Conservation (phyloP, 2,329 filamentous ascomycete genomes). For the Falciphora oryzae region DNA sequence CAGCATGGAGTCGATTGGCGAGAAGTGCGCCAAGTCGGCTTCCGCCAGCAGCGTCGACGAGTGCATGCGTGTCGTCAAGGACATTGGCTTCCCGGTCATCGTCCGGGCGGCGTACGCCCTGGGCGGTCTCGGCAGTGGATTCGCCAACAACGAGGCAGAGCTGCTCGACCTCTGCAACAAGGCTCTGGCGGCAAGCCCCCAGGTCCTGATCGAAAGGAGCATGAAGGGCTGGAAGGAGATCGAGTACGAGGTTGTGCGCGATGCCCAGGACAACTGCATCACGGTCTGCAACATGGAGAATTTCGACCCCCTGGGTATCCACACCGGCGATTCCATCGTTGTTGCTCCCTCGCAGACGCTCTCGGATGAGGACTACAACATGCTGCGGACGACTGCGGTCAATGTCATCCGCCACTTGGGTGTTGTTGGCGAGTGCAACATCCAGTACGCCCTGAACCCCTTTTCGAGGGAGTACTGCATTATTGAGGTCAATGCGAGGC, state of each 20-base stretch:
- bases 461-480: conserved; percentile 97
- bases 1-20: conserved; percentile 96
- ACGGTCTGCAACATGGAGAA: conserved; percentile 99
- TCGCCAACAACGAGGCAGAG: conserved; percentile 81
- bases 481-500: conserved; percentile 97
- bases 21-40: conserved; percentile 96
- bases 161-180: conserved; percentile 86
- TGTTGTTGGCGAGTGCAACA: conserved; percentile 97
- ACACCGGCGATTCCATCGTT: conserved; percentile 98
- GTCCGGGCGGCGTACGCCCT: conserved; percentile 94
- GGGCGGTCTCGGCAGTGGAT: conserved; percentile 90
- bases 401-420: conserved; percentile 97
- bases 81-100: conserved; percentile 94
- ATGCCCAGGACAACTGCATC: conserved; percentile 97
- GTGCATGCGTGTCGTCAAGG: conserved; percentile 79
- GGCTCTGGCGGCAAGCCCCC: conserved; percentile 89
- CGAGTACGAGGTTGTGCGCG: conserved; percentile 96
- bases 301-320: conserved; percentile 94
- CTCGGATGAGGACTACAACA: conserved; percentile 98
- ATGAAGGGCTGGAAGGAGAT: conserved; percentile 99
- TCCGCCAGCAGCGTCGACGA: conserved; percentile 86
- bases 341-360: conserved; percentile 95
- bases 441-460: conserved; percentile 94
- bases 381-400: conserved; percentile 95
- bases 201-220: conserved; percentile 92